Conservation (phyloP, 768 basidiomycete genomes). For the Kwoniella shandongensis region DNA sequence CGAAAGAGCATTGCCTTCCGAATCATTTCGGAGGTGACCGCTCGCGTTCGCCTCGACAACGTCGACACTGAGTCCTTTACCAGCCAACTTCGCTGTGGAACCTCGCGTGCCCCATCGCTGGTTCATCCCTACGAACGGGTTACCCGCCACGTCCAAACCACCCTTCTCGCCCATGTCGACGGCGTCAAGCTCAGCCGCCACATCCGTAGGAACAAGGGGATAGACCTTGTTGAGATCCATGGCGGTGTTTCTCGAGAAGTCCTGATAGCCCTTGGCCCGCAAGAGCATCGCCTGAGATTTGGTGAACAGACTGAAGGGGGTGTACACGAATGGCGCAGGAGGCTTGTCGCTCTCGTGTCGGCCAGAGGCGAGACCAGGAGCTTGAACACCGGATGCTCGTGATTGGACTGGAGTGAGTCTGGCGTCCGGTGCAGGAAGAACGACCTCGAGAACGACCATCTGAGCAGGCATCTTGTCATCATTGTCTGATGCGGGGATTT, state of each 20-base stretch:
- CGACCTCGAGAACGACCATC: constrained; percentile 50
- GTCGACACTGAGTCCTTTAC: constrained; percentile 18
- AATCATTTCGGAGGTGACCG: constrained; percentile 3
- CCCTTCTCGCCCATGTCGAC: constrained; percentile 30
- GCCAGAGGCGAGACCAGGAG: constrained; percentile 22
- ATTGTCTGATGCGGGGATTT: constrained; percentile 46
- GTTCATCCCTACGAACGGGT: constrained; percentile 9
- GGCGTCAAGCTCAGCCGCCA: constrained; percentile 42
- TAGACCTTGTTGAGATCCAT: constrained; percentile 36
- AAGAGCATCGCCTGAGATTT: constrained; percentile 47
- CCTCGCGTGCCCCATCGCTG: constrained; percentile 14
- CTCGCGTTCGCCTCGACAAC: not conserved
- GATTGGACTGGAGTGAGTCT: constrained; percentile 40
- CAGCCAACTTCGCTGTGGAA: constrained; percentile 3
- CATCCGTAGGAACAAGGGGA: constrained; percentile 32
- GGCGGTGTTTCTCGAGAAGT: constrained; percentile 28
- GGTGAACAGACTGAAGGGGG: constrained; percentile 51
- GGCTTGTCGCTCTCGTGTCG: constrained; percentile 44
- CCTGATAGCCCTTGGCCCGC: constrained; percentile 35
- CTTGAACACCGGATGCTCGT: constrained; percentile 40
- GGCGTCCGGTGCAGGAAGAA: constrained; percentile 43
- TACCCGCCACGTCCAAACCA: constrained; percentile 10
- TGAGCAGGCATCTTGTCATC: constrained; percentile 51
- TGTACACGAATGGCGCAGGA: constrained; percentile 50
- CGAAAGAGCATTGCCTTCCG: constrained; percentile 12